Evolutionary conservation across 2,329 filamentous ascomycete genomes (phyloP), one percentile per base, ranked within the genome.

Genomic region (Penicillium sp.): DNA sequence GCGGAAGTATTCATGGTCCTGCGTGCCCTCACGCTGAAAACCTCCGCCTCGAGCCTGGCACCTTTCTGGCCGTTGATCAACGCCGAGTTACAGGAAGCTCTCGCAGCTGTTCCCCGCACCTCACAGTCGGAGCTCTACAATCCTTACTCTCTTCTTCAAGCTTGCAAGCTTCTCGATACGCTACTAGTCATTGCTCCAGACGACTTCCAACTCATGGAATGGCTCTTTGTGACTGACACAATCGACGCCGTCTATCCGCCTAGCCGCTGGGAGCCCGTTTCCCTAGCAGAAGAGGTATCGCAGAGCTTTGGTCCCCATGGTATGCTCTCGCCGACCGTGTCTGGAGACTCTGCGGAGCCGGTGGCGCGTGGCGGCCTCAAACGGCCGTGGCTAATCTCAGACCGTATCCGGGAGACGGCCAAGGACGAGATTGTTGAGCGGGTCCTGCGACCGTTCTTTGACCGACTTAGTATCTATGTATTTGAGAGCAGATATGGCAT

Each of bases 121-220:
- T 80, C 83, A 41, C 76, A 81, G 55, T 84, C 81, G 9, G 86
- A 93, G 16, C 84, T 79, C 8, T 95, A 88, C 67, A 87, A 80
- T 58, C 85, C 87, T 51, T 71, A 80, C 2, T 82, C 86, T 2
- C 72, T 96, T 11, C 71, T 98, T 3, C 91, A 98, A 63, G 90
- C 89, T 0, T 96, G 90, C 69, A 98, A 97, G 62, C 76, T 98
- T 3, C 77, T 98, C 3, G 93, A 98, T 58, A 74, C 89, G 14
- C 74, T 98, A n/a, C 78, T 97, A 10, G 83, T 88, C 29, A 75
- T 90, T 6, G 84, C 86, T 4, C 91, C 90, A 0, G 93, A 98
- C 53, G 93, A 98, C 63, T 98, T 97, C 68, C 93, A 97, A 65
- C 78, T 97, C n/a, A 85, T 94, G 57, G 88, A 96, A 71, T 98